phyloP scores from a whole-genome alignment of 1,284 basidiomycete genomes.

The Pseudozyma hubeiensis region DNA sequence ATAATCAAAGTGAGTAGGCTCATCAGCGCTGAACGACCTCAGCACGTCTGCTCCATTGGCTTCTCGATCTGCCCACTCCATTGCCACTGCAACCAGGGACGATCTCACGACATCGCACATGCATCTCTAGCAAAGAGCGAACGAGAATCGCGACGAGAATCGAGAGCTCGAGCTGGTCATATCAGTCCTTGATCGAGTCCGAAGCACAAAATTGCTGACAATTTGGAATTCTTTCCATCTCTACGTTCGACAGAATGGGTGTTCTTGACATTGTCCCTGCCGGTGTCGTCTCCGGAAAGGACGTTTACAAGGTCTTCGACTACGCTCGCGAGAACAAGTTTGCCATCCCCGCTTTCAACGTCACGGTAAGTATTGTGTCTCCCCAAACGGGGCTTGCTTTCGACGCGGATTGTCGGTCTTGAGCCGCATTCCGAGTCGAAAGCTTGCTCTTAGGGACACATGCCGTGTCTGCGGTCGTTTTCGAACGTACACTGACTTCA shows the following conservation, averaged over 20 bases:
- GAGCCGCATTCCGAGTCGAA: too few species aligned
- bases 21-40: background rate
- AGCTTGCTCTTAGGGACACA: too few species aligned
- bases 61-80: background rate
- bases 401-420: too few species aligned
- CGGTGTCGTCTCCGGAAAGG: slow-evolving; percentile 67
- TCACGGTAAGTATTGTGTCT: slow-evolving; percentile 52
- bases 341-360: slow-evolving; percentile 68
- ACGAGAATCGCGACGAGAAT: background rate
- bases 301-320: slow-evolving; percentile 68
- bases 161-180: background rate
- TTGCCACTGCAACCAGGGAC: too few species aligned
- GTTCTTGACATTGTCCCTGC: slow-evolving; percentile 66
- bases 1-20: slow-evolving; percentile 33
- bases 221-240: background rate
- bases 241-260: slow-evolving; percentile 48
- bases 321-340: slow-evolving; percentile 67
- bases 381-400: too few species aligned
- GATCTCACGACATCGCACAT: slow-evolving; percentile 20
- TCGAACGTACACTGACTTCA: background rate
- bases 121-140: background rate
- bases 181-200: background rate
- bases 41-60: background rate
- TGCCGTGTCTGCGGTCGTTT: background rate
- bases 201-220: background rate